Percentiles rank a stretch among this genome's conserved stretches.
These are phyloP conservation scores for Arctostaphylos glauca DNA, from an alignment of 148 eudicot genomes.

Conservation along the genomic window DNA sequence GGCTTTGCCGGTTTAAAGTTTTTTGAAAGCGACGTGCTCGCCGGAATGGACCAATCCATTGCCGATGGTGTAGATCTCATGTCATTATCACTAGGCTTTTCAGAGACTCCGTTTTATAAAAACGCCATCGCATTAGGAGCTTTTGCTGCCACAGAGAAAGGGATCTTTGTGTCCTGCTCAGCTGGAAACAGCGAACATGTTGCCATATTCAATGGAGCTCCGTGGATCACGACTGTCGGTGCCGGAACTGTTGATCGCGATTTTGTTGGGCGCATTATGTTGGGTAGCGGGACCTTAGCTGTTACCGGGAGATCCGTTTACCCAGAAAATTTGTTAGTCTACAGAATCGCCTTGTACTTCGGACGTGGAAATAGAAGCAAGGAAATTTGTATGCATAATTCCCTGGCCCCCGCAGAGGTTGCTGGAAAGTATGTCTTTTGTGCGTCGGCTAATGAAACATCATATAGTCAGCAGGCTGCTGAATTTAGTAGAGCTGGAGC, in stretches of 20 bases:
- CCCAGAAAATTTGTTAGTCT: conserved; percentile 19
- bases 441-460: not conserved
- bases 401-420: too few relatives aligned
- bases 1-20: conserved; percentile 2
- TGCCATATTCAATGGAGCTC: conserved; percentile 9
- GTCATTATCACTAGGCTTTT: conserved; percentile 34
- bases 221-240: conserved; percentile 51
- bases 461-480: not conserved
- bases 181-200: not conserved
- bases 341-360: conserved; percentile 22
- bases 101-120: not conserved
- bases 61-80: conserved; percentile 46
- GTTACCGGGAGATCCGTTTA: conserved; percentile 19
- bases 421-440: too few relatives aligned
- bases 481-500: conserved; percentile 16
- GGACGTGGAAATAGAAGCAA: conserved; percentile 22
- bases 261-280: conserved; percentile 21
- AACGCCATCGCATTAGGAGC: not conserved
- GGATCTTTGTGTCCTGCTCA: not conserved
- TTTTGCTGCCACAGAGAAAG: conserved; percentile 14
- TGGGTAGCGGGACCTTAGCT: conserved; percentile 13
- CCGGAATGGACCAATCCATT: conserved; percentile 40
- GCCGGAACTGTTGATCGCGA: conserved; percentile 45
- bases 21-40: conserved; percentile 26
- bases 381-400: not conserved